phyloP scores from a whole-genome alignment of 306 rosid species.

The Quercus agrifolia region DNA sequence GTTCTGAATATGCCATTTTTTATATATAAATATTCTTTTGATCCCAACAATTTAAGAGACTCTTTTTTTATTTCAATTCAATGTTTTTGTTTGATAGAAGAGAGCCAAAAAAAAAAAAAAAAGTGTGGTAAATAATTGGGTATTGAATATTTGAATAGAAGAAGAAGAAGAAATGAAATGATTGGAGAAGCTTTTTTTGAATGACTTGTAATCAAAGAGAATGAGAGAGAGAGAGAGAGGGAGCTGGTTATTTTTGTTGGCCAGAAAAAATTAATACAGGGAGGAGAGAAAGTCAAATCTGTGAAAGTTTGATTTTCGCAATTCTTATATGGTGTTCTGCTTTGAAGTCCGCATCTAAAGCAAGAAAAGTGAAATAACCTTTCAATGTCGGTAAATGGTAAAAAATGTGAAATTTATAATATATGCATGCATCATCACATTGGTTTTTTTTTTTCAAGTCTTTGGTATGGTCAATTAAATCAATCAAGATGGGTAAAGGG shows the following conservation, averaged over 20 bases:
- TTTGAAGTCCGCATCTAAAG: not conserved
- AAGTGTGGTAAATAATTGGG: not conserved
- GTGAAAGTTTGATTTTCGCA: not conserved
- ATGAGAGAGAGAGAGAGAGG: not conserved
- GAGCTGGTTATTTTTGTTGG: not conserved
- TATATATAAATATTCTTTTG: no score
- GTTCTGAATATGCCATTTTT: slow-evolving; percentile 62
- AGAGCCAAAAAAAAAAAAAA: not conserved
- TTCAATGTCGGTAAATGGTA: no score
- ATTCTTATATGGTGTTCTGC: not conserved
- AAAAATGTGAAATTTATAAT: no score
- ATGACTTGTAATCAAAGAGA: not conserved
- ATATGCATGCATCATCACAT: no score
- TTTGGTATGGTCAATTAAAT: no score
- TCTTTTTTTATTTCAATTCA: not conserved
- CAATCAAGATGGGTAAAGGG: no score
- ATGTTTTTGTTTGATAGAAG: not conserved
- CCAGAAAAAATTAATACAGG: not conserved
- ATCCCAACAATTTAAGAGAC: not conserved
- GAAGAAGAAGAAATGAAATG: not conserved
- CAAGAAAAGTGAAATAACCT: no score
- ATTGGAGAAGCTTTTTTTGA: not conserved
- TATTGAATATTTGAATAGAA: not conserved
- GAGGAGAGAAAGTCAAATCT: not conserved
- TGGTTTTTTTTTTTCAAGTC: no score